Base-by-base conservation (phyloP, 345 rosid species). In the Dipteronia dyeriana region DNA sequence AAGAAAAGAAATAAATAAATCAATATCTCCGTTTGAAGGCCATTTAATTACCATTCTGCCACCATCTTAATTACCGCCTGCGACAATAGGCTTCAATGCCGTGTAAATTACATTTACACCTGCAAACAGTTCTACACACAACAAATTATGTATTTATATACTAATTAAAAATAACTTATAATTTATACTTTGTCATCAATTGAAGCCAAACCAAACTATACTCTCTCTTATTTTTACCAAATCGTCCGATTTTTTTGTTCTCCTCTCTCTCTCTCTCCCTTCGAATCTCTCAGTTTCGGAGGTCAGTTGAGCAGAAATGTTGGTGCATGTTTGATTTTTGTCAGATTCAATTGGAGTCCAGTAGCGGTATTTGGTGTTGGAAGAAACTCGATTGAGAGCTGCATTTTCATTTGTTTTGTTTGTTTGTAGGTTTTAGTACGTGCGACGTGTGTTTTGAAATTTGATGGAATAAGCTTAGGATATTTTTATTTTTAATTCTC, bases 281-380 rank as follows among this genome's bases (percentile, higher is more conserved):
- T 74, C 67, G 79, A 81, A 76, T 84, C 82, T 87, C 85, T 83
- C 76, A 77, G 83, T 82, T 78, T 82, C 87, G 82, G 85, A 85
- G 87, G 78, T 84, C 85, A 82, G 83, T 80, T 81, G 75, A 68
- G 63, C 80, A 8, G 49, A 12, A 22, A 43, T 25, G 23, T 45
- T 23, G 10, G 3, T 68, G 63, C 26, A 59, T 59, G 57, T 22
- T 66, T 39, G 26, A 66, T 17, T 45, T 83, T 20, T 54, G 25
- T 75, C 82, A 78, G 59, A 82, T 19, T 79, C 79, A 51, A 64
- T 70, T 47, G 11, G 25, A 43, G 59, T 69, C 6, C 3, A 63
- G 17, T 25, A 12, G 3, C 9, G 63, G 26, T 59, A n/a, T 20
- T 59, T 22, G 63, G 22, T 17, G 17, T 43, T 16, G 29, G 7